Conservation (phyloP, 2,329 filamentous ascomycete genomes). For the Thielaviopsis euricoi region DNA sequence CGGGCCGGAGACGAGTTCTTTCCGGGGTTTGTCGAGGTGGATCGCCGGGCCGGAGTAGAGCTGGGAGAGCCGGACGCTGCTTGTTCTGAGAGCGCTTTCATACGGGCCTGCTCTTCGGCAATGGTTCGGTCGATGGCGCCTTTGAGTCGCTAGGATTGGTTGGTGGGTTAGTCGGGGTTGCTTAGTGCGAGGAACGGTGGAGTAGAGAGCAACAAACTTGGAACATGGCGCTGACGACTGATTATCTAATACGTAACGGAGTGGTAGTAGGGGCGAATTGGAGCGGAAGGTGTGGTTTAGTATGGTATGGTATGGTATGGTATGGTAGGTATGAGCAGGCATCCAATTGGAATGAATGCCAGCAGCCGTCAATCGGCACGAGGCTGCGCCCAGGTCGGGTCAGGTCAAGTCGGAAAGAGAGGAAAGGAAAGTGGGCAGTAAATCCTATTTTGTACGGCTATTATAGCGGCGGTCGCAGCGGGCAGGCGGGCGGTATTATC, state of each 20-base stretch:
- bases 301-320: too few relatives aligned
- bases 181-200: background rate
- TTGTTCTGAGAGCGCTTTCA: conserved; percentile 36
- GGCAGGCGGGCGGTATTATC: background rate
- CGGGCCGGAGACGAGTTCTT: conserved; percentile 14
- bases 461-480: background rate
- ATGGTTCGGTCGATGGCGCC: conserved; percentile 76
- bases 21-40: conserved; percentile 14
- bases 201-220: conserved; percentile 16
- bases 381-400: background rate
- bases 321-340: conserved; percentile 8
- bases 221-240: conserved; percentile 17
- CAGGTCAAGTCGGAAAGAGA: too few relatives aligned
- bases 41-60: conserved; percentile 25
- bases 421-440: background rate
- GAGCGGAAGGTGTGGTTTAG: too few relatives aligned
- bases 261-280: background rate
- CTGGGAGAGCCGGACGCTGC: conserved; percentile 22
- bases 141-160: conserved; percentile 50
- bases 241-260: background rate
- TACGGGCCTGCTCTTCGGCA: conserved; percentile 78
- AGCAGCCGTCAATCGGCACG: background rate
- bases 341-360: conserved; percentile 9
- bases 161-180: background rate
- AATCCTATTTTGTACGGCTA: background rate